phyloP scores from a whole-genome alignment of 352 stramenopile genomes.

The Phytophthora cajani region DNA sequence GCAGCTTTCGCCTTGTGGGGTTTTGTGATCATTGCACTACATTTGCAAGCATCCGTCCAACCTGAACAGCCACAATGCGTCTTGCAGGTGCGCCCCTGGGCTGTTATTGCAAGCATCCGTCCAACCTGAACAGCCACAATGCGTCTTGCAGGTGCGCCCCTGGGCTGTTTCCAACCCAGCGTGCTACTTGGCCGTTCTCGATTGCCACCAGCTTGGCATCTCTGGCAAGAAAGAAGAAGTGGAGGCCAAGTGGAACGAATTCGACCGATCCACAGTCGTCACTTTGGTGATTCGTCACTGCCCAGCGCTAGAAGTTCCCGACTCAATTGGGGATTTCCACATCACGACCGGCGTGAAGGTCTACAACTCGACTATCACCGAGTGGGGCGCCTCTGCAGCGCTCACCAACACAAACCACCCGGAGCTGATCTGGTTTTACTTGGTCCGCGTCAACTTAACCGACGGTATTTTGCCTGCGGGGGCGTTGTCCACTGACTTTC shows the following conservation, averaged over 20 bases:
- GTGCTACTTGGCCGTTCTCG: conserved; percentile 1
- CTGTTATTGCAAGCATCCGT: conserved; percentile 21
- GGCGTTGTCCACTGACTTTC: conserved; percentile 15
- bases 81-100: background rate
- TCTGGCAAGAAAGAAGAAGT: conserved; percentile 1
- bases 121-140: conserved; percentile 6
- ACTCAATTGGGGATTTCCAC: conserved; percentile 29
- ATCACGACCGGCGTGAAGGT: conserved; percentile 33
- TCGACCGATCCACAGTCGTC: conserved; percentile 17
- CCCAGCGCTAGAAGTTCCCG: conserved; percentile 24
- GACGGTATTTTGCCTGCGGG: conserved; percentile 18
- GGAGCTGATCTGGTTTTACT: conserved; percentile 19
- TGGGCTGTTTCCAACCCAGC: background rate
- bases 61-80: conserved; percentile 1
- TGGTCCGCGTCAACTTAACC: conserved; percentile 32
- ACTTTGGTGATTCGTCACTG: conserved; percentile 42
- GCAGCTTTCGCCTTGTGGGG: conserved; percentile 27
- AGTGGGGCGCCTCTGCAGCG: conserved; percentile 33
- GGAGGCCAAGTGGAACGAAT: background rate
- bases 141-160: background rate
- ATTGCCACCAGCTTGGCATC: background rate
- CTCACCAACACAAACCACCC: conserved; percentile 37
- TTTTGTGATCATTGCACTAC: conserved; percentile 21
- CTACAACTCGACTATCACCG: conserved; percentile 44
- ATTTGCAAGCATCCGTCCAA: conserved; percentile 27